These are phyloP conservation scores for Viola odorata DNA, from an alignment of 345 rosid species.

Conservation along the genomic window DNA sequence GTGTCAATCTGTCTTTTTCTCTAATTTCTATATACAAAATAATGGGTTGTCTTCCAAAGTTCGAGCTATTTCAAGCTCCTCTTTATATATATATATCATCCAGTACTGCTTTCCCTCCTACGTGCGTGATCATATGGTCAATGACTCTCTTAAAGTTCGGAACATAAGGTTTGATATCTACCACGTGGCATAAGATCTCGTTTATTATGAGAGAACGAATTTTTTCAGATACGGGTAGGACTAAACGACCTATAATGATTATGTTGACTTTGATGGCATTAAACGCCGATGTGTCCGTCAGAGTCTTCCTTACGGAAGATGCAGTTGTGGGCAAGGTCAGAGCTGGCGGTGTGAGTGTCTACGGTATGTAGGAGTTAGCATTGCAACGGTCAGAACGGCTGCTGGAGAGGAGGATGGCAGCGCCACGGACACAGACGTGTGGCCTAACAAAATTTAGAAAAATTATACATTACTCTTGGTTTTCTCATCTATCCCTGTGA, in stretches of 20 bases:
- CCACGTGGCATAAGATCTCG: constrained; percentile 19
- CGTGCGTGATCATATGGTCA: constrained; percentile 49
- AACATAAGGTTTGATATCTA: constrained; percentile 32
- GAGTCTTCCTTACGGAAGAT: constrained; percentile 49
- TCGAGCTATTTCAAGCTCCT: constrained; percentile 53
- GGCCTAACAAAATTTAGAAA: too few species aligned
- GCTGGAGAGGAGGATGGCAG: constrained; percentile 64
- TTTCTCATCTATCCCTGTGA: too few species aligned
- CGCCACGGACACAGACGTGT: constrained; percentile 73
- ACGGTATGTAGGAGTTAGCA: not conserved
- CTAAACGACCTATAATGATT: constrained; percentile 48
- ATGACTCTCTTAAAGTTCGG: constrained; percentile 50
- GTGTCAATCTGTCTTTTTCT: too few species aligned
- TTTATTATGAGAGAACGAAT: constrained; percentile 44
- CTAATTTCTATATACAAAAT: too few species aligned
- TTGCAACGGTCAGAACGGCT: constrained; percentile 21
- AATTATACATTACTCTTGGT: too few species aligned
- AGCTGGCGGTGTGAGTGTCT: too few species aligned
- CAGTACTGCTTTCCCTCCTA: constrained; percentile 49
- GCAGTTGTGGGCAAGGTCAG: constrained; percentile 39
- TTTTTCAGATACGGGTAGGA: constrained; percentile 45
- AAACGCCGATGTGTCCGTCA: constrained; percentile 47
- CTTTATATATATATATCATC: constrained; percentile 58
- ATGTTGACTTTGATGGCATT: constrained; percentile 62
- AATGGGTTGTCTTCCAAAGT: too few species aligned